phyloP scores from a whole-genome alignment of 495 filamentous ascomycete species.

The Neohortaea acidophila region DNA sequence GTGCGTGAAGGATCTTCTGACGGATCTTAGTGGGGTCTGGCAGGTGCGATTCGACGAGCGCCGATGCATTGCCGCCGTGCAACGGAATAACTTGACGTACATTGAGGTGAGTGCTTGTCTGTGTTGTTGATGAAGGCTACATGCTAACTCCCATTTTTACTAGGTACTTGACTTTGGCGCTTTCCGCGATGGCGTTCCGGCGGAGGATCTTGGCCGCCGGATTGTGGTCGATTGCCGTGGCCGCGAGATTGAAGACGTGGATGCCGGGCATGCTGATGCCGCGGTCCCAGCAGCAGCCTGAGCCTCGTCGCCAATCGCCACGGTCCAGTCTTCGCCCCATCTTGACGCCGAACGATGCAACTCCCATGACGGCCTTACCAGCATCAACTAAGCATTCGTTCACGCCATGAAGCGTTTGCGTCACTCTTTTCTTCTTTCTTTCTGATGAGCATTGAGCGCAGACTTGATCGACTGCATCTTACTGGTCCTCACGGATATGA shows the following conservation, averaged over 20 bases:
- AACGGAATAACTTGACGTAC: conserved; percentile 80
- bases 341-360: too few species aligned
- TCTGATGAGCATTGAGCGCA: too few species aligned
- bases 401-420: too few species aligned
- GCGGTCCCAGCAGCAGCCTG: background rate
- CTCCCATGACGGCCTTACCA: too few species aligned
- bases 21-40: conserved; percentile 93
- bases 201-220: conserved; percentile 57
- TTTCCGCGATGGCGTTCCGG: conserved; percentile 38
- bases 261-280: conserved; percentile 3
- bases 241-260: conserved; percentile 23
- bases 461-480: too few species aligned
- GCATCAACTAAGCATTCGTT: too few species aligned
- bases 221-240: conserved; percentile 51
- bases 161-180: conserved; percentile 53
- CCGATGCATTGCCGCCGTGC: conserved; percentile 90
- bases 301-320: too few species aligned
- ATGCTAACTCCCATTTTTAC: conserved; percentile 3
- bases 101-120: conserved; percentile 59
- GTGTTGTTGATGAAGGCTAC: background rate
- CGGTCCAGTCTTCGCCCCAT: too few species aligned
- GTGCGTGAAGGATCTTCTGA: conserved; percentile 85
- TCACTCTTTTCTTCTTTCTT: too few species aligned
- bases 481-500: too few species aligned
- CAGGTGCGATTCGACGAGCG: conserved; percentile 96